Base-by-base conservation (phyloP, 2,329 filamentous ascomycete species). In the Incumbomyces delicatus region DNA sequence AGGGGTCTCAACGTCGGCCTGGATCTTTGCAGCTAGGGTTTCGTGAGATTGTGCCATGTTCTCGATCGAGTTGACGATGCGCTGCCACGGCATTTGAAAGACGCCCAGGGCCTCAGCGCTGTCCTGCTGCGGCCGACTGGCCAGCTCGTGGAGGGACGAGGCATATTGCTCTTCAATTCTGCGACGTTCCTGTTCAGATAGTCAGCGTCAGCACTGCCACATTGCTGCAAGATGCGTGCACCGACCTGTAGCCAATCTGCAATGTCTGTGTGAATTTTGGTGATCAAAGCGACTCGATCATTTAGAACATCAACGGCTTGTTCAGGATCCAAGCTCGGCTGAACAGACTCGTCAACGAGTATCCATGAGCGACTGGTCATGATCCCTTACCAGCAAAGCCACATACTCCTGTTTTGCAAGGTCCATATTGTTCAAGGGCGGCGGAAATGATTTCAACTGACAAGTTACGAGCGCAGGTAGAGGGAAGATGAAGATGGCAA, bases 181-280 rank as follows among this genome's bases (percentile, higher is more conserved):
- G 63, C 89, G 84, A 58, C 92, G 87, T 72, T 98, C 92, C 90
- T 96, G 64, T 45, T 31, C 41, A 34, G 17, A 17, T 33, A 41
- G 46, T 53, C 48, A 47, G 43, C 50, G 45, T 33, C 39, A 50
- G 50, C 54, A 39, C 47, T 50, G 38, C 33, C n/a, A 10, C 22
- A 17, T 35, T 33, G 22, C 8, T 8, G 8, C 14, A 22, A 32
- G 10, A 6, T 44, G 38, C 33, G 30, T 47, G 43, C 4, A 46
- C 56, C 67, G 80, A 95, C 89, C 82, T 90, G 85, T 52, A 98
- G 77, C 87, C 90, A 98, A 69, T 96, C 90, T 65, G 90, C 90
- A 60, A 98, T 87, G 63, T 95, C 87, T 57, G 74, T 69, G 67
- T 98, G 95, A 69, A 94, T 71, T 65, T 83, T 87, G 59, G 77